Base-by-base conservation (phyloP, 2,329 filamentous ascomycete species). In the Penicillium hesseltinei region DNA sequence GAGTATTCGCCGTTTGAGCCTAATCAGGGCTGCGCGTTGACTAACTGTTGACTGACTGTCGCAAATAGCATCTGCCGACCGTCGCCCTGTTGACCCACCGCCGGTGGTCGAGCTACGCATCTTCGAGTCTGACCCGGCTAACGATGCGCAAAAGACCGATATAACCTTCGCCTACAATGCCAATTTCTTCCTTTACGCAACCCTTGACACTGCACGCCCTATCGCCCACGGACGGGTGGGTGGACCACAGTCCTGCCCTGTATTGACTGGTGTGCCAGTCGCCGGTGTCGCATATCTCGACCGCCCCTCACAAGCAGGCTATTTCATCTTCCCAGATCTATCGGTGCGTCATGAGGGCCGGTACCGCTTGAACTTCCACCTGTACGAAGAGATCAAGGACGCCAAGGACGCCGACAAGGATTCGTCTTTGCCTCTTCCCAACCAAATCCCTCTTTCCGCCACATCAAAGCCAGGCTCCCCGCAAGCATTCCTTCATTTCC, bases 251-350 rank as follows among this genome's bases (percentile, higher is more conserved):
- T 84, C 86, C 49, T 88, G 86, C 57, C 87, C 94, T 0, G 92
- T 97, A 25, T 80, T 99, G 65, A 97, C 93, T 0, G 94, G 94
- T 63, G 93, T 96, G 67, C 92, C 92, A 0, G 93, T 96, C 15
- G 94, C 93, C 19, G 94, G 93, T 57, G 96, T 97, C 84, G 92
- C 93, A 25, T 97, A 97, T 71, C 83, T 99, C 50, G 93, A 97
- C 72, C 89, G 93, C 44, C 94, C 94, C 1, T 77, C 74, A 2
- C 84, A 84, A 21, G 86, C 86, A 17, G 94, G 92, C 54, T 99
- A 97, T 75, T 99, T 99, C 76, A 90, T 99, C 74, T 99, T 99
- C 73, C 94, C 94, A 3, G 94, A 99, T 75, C 81, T 97, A 29
- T 97, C 93, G 0, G 93, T 99, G 47, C 88, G 94, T 56, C 93